Evolutionary conservation across 140 eudicot species (phyloP), one percentile per base, ranked within the genome.

Genomic region (Artemisia princeps): DNA sequence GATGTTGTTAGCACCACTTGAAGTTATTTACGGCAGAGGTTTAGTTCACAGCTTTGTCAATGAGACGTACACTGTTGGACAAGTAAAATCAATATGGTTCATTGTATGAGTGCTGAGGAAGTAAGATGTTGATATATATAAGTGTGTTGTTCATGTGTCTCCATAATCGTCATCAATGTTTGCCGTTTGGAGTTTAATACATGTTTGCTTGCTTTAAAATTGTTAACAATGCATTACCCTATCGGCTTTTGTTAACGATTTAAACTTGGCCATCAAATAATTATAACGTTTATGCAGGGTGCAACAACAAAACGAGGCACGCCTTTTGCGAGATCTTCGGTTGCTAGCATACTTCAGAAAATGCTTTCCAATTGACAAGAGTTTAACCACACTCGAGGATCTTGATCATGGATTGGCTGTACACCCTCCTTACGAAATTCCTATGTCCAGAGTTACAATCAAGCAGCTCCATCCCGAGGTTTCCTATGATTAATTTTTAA

Each of bases 401-500:
- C 96, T 89, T 75, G 80, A 85, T 58, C 81, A 33, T 57, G 82
- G 79, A 28, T 81, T 89, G 71, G 88, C 90, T 69, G 81, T 83
- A 51, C 88, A 72, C 64, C 83, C 88, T 75, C 91, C 96, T 50
- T 82, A 82, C 65, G 86, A 89, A 72, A 42, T 86, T 68, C 73
- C 82, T 49, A 56, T 80, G 26, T 77, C 95, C 30, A 45, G 74
- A 37, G 51, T 89, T 73, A 79, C 83, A 69, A 82, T 82, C 49
- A 82, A 82, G 65, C 95, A 84, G 46, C 89, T 86, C 40, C 87
- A 82, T 67, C 77, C 82, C 58, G 72, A 89, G 96, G 96, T 89
- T 59, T 22, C 1, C n/a, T 53, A 11, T 48, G 11, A 48, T 6
- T 6, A 45, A 45, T 45, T 45, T 45, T 6, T 45, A 6, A 45